phyloP scores from a whole-genome alignment of 768 basidiomycete species.

The Agaricus blazei region DNA sequence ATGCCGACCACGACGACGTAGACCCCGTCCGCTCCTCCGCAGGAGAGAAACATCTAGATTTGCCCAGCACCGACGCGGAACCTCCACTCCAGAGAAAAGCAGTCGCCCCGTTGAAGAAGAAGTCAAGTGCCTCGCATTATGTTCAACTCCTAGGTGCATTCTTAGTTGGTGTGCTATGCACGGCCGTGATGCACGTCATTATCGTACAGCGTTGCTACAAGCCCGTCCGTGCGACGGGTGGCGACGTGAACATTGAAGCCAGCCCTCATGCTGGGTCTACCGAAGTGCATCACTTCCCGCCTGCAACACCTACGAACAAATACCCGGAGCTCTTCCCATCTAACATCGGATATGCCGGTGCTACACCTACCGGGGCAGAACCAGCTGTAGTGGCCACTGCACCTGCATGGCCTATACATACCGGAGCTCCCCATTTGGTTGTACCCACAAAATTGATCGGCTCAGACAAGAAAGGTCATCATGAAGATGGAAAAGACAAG shows the following conservation, averaged over 20 bases:
- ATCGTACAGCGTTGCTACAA: neutral
- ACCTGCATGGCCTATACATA: conserved; percentile 74
- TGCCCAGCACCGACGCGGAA: neutral
- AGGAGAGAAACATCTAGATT: neutral
- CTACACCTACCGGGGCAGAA: conserved; percentile 77
- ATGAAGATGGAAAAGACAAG: conserved; percentile 9
- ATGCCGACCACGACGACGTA: neutral
- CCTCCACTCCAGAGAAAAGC: neutral
- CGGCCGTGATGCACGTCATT: conserved; percentile 3
- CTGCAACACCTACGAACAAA: conserved; percentile 66
- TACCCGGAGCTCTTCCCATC: conserved; percentile 73
- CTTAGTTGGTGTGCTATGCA: conserved; percentile 7
- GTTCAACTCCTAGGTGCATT: conserved; percentile 7
- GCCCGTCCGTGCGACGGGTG: neutral
- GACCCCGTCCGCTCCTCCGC: neutral
- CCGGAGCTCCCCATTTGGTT: conserved; percentile 61
- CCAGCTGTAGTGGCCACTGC: conserved; percentile 68
- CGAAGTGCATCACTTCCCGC: conserved; percentile 64
- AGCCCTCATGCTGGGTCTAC: conserved; percentile 75
- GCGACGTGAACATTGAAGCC: conserved; percentile 14
- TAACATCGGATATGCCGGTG: conserved; percentile 70
- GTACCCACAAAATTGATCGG: conserved; percentile 33
- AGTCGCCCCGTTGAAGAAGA: neutral
- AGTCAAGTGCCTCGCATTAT: conserved; percentile 3
- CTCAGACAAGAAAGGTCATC: conserved; percentile 13